These are phyloP conservation scores for Rhazya stricta DNA, from an alignment of 257 asterid species.

Conservation along the genomic window DNA sequence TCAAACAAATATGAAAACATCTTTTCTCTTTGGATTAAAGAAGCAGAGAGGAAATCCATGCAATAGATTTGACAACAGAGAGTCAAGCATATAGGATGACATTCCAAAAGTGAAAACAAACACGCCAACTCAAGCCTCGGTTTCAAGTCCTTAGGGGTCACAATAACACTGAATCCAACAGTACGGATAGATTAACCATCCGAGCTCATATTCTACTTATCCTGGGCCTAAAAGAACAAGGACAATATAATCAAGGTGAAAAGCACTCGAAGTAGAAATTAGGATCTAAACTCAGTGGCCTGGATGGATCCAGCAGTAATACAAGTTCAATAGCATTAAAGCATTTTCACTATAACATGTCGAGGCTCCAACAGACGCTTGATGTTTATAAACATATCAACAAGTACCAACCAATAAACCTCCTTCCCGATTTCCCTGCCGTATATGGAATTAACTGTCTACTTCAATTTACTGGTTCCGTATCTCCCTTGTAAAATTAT, in stretches of 20 bases:
- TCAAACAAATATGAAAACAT: neutral
- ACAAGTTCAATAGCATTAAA: neutral
- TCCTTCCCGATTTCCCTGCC: neutral
- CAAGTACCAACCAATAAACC: neutral
- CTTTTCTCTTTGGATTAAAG: neutral
- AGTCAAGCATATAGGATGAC: neutral
- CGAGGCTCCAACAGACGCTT: neutral
- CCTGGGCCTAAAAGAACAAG: neutral
- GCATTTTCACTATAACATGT: neutral
- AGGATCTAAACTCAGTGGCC: neutral
- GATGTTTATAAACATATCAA: neutral
- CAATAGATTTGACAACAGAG: neutral
- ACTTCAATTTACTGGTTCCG: neutral
- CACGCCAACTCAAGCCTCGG: neutral
- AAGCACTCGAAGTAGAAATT: neutral
- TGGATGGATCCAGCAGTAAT: neutral
- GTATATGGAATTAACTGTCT: neutral
- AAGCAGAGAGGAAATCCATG: neutral
- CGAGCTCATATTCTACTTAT: neutral
- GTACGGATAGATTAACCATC: too few species aligned
- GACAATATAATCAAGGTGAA: neutral
- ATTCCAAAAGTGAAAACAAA: neutral
- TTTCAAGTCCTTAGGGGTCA: neutral
- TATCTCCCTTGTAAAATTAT: neutral
- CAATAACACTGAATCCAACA: neutral